Evolutionary conservation across 768 basidiomycete genomes (phyloP).

Genomic region (Myochromella boudieri): DNA sequence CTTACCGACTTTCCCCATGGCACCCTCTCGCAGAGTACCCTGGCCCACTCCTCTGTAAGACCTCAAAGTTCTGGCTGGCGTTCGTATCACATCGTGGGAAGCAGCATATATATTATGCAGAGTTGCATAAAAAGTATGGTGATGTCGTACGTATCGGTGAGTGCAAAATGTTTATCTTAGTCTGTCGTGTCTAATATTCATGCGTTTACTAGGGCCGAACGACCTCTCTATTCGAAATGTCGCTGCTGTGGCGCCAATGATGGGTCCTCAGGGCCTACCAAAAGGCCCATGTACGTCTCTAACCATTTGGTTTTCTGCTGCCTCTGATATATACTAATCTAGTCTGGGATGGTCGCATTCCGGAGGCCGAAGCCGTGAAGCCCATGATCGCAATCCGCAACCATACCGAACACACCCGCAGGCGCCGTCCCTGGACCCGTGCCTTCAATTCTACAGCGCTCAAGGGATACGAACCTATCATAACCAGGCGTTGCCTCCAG

Average conservation of each 20-base stretch:
- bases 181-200: slow-evolving; percentile 1
- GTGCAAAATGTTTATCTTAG: slow-evolving; percentile 18
- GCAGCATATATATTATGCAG: slow-evolving; percentile 44
- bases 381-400: slow-evolving; percentile 37
- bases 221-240: slow-evolving; percentile 53
- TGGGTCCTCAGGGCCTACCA: slow-evolving; percentile 51
- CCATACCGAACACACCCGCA: slow-evolving; percentile 41
- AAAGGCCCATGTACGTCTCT: slow-evolving; percentile 57
- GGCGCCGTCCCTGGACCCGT: slow-evolving; percentile 50
- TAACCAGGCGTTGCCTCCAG: slow-evolving; percentile 36
- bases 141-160: slow-evolving; percentile 57
- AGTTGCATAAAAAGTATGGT: slow-evolving; percentile 54
- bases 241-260: slow-evolving; percentile 40
- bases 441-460: slow-evolving; percentile 45
- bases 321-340: slow-evolving; percentile 3
- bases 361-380: slow-evolving; percentile 34
- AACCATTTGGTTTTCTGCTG: no score
- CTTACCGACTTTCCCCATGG: slow-evolving; percentile 52
- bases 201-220: slow-evolving; percentile 59
- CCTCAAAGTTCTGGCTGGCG: slow-evolving; percentile 41
- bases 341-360: slow-evolving; percentile 56
- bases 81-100: slow-evolving; percentile 36
- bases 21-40: slow-evolving; percentile 54
- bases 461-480: slow-evolving; percentile 42
- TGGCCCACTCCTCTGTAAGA: slow-evolving; percentile 42